These are phyloP conservation scores for Aspergillus felis DNA, from an alignment of 2,329 filamentous ascomycete species.

Conservation along the genomic window DNA sequence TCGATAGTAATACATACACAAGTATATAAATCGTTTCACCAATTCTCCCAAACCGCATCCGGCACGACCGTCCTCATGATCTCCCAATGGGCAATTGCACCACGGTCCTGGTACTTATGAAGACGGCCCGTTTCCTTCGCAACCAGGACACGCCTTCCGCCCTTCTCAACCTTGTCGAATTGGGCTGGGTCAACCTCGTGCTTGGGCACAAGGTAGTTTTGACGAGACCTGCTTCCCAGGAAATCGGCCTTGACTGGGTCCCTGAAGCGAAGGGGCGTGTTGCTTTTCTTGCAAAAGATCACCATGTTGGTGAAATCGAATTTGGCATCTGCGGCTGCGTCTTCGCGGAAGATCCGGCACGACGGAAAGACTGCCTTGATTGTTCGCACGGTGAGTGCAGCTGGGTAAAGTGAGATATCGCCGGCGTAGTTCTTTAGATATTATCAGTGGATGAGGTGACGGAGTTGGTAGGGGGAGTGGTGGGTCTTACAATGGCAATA, in stretches of 20 bases:
- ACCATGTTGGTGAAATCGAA: slow-evolving; percentile 93
- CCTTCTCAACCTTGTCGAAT: slow-evolving; percentile 42
- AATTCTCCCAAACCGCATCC: slow-evolving; percentile 76
- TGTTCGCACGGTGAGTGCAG: slow-evolving; percentile 75
- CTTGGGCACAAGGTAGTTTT: slow-evolving; percentile 66
- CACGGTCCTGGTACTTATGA: slow-evolving; percentile 67
- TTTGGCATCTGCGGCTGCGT: slow-evolving; percentile 50
- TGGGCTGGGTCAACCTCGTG: slow-evolving; percentile 58
- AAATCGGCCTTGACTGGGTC: slow-evolving; percentile 61
- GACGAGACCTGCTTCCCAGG: slow-evolving; percentile 66
- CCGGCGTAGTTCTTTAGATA: slow-evolving; percentile 80
- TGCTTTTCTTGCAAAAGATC: slow-evolving; percentile 78
- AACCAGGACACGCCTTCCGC: slow-evolving; percentile 37
- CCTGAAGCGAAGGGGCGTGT: slow-evolving; percentile 61
- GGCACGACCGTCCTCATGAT: slow-evolving; percentile 88
- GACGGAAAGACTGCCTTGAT: slow-evolving; percentile 79
- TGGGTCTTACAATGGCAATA: slow-evolving; percentile 72
- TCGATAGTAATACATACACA: not conserved
- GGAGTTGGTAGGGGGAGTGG: not conserved
- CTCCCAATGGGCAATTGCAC: slow-evolving; percentile 80
- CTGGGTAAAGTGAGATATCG: slow-evolving; percentile 72
- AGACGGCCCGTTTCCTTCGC: slow-evolving; percentile 61
- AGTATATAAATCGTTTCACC: slow-evolving; percentile 47
- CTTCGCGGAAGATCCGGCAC: slow-evolving; percentile 87
- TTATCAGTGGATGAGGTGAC: slow-evolving; percentile 7